These are phyloP conservation scores for Arachis hypogaea DNA, from an alignment of 306 rosid species.

Conservation along the genomic window DNA sequence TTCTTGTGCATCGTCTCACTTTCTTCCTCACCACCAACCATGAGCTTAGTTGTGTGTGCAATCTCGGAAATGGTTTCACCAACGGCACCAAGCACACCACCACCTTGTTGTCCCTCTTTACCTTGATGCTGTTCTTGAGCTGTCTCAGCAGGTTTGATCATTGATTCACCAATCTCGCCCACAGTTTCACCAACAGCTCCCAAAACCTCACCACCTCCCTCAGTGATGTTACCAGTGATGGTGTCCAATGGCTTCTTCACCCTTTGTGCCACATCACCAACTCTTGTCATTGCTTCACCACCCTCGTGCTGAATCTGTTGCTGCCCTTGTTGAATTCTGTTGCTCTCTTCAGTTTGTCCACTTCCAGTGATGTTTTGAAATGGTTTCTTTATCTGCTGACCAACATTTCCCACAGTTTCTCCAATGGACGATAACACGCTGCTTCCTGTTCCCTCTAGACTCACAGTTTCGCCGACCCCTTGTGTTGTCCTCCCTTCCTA, in stretches of 20 bases:
- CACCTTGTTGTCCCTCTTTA: constrained; percentile 26
- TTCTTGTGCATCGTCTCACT: constrained; percentile 15
- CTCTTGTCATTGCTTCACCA: background rate
- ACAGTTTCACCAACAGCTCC: constrained; percentile 51
- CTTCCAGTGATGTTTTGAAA: constrained; percentile 8
- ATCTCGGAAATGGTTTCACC: constrained; percentile 73
- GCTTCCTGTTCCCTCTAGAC: constrained; percentile 25
- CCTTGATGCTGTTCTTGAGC: constrained; percentile 4
- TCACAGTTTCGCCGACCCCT: constrained; percentile 41
- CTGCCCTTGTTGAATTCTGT: background rate
- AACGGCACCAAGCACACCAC: constrained; percentile 54
- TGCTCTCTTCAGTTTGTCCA: background rate
- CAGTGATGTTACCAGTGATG: constrained; percentile 20
- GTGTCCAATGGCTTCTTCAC: constrained; percentile 4
- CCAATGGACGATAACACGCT: constrained; percentile 38
- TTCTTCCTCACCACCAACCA: constrained; percentile 52
- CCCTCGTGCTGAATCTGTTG: background rate
- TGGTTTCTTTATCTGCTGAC: constrained; percentile 39
- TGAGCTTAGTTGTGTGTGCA: constrained; percentile 57
- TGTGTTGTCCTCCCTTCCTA: constrained; percentile 38
- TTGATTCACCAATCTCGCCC: constrained; percentile 39
- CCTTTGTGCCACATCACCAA: constrained; percentile 4
- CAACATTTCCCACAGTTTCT: constrained; percentile 25
- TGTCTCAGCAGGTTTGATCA: constrained; percentile 40
- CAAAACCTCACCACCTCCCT: constrained; percentile 34